Evolutionary conservation across 768 basidiomycete species (phyloP).

Genomic region (Mycena sanguinolenta): DNA sequence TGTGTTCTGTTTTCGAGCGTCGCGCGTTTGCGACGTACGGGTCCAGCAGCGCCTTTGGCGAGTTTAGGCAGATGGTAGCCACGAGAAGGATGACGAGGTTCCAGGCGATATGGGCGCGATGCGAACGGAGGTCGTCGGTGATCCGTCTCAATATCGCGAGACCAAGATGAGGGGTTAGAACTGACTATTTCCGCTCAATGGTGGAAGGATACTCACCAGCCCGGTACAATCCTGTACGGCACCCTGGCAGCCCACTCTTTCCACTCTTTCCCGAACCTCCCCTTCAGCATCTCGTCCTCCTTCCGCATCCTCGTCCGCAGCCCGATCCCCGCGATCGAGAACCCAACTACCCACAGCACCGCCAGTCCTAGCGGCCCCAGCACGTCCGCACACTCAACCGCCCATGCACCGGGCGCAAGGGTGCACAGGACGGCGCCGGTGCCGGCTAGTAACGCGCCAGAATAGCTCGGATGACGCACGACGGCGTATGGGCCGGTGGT

Average conservation of each 20-base stretch:
- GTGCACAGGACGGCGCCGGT: conserved; percentile 38
- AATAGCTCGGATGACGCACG: conserved; percentile 49
- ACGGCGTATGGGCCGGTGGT: conserved; percentile 48
- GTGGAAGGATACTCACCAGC: too few species aligned
- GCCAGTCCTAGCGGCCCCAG: not conserved
- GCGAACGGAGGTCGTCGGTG: too few species aligned
- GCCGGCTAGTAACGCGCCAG: conserved; percentile 37
- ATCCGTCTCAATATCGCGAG: too few species aligned
- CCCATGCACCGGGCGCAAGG: conserved; percentile 35
- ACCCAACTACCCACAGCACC: conserved; percentile 9
- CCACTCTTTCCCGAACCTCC: conserved; percentile 31
- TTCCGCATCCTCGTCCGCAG: conserved; percentile 18
- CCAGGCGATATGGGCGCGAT: too few species aligned
- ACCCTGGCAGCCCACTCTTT: conserved; percentile 31
- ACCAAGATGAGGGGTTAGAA: too few species aligned
- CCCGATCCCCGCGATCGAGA: not conserved
- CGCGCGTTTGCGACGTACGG: too few species aligned
- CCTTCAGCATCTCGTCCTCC: conserved; percentile 32
- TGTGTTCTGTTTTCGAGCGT: too few species aligned
- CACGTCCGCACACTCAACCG: conserved; percentile 21
- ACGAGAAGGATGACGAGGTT: too few species aligned
- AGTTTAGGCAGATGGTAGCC: too few species aligned
- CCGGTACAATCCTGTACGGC: conserved; percentile 17
- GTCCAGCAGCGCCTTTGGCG: too few species aligned
- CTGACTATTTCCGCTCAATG: too few species aligned